Base-by-base conservation (phyloP, 2,329 filamentous ascomycete species). In the Trichoderma breve region DNA sequence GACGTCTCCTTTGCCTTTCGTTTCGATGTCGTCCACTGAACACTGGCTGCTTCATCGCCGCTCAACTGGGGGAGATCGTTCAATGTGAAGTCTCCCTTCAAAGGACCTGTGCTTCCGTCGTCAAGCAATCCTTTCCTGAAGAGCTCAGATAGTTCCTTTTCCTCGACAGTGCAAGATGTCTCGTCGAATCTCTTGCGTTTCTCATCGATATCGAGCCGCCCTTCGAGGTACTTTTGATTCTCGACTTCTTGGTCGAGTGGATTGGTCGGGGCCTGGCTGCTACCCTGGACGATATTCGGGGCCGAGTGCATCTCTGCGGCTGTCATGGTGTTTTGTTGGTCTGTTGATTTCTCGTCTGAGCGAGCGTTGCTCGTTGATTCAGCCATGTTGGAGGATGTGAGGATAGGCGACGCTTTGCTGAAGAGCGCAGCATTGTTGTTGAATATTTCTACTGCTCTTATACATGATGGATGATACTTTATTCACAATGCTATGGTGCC, bases 91-190 rank as follows among this genome's bases (percentile, higher is more conserved):
- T 66, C 64, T 6, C 53, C 71, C 24, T 47, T 66, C 6, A 63
- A 34, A 1, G 62, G 68, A 1, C 43, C 69, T 1, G 68, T 67
- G 18, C 39, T 69, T 43, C 39, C 69, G 21, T 73, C 71, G 7
- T 63, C 69, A 21, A 73, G 68, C 18, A 73, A 43, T 21, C 68
- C 68, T 32, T 47, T 71, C 8, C n/a, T 73, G 6, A 61, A 55
- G 12, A 73, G 62, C 28, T 73, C 71, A 14, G 69, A 71, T 3
- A 71, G 39, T 26, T 73, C 71, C 32, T 73, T 73, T 15, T 73
- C 71, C n/a, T 73, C 71, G 3, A 61, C 53, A 8, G 71, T 71
- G 6, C 71, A 73, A 1, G 47, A 57, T 14, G 24, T 65, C 36
- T 71, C 71, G 9, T 61, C 60, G n/a, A 63, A 69, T 36, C 55